Percentiles rank a stretch among this genome's conserved stretches.
phyloP scores from a whole-genome alignment of 2,329 filamentous ascomycete genomes.

The Monilinia fructicola region DNA sequence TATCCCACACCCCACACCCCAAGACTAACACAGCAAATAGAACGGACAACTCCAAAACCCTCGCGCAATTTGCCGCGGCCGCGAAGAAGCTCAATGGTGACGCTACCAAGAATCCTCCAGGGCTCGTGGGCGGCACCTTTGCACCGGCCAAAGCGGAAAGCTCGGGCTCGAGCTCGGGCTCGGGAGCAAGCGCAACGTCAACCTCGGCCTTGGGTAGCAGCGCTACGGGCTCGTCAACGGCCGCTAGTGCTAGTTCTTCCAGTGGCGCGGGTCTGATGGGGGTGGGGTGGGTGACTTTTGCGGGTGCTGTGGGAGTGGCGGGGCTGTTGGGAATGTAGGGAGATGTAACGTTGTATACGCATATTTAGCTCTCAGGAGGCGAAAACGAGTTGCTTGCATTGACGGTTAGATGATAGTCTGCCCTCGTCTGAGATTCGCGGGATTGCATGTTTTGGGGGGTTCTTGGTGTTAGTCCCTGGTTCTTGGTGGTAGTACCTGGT shows the following conservation, averaged over 20 bases:
- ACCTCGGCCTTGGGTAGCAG: not conserved
- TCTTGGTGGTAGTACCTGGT: not conserved
- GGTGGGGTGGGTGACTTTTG: conserved; percentile 8
- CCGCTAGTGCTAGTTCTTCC: not conserved
- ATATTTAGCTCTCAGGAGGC: not conserved
- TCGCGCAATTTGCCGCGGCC: not conserved
- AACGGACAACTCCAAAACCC: conserved; percentile 9
- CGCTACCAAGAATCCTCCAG: conserved; percentile 4
- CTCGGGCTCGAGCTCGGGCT: too few species aligned
- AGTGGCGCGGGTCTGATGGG: not conserved
- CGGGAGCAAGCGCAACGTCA: not conserved
- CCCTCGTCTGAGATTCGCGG: too few species aligned
- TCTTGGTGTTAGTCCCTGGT: not conserved
- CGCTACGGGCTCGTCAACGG: not conserved
- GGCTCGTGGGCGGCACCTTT: not conserved
- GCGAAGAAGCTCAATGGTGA: not conserved
- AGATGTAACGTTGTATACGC: too few species aligned
- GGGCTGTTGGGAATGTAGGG: conserved; percentile 5
- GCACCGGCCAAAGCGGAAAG: not conserved
- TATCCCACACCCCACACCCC: not conserved
- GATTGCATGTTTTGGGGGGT: not conserved
- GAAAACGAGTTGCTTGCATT: not conserved
- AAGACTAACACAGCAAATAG: not conserved
- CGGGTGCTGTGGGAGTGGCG: not conserved
- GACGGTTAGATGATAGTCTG: not conserved